phyloP scores from a whole-genome alignment of 78 protist genomes.

The Blattamonas nauphoetae region DNA sequence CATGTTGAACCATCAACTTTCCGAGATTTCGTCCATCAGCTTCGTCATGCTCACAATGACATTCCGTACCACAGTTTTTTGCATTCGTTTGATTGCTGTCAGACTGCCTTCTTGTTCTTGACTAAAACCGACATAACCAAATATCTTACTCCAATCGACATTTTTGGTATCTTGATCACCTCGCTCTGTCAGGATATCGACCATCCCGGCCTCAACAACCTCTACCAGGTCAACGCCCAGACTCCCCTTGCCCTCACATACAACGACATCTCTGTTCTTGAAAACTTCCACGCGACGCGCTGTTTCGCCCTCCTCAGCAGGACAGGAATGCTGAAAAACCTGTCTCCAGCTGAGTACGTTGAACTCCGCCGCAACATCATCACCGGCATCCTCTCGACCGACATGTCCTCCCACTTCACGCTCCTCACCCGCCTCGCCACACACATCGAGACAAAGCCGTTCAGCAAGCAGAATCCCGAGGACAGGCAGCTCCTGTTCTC shows the following conservation, averaged over 20 bases:
- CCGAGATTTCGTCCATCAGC: not conserved
- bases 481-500: constrained; percentile 9
- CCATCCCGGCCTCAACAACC: constrained; percentile 72
- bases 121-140: constrained; percentile 20
- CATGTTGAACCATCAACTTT: not conserved
- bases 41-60: not conserved
- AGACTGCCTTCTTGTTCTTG: constrained; percentile 34
- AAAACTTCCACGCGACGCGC: constrained; percentile 67
- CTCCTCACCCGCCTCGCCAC: not conserved
- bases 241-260: constrained; percentile 54
- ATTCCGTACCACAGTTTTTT: constrained; percentile 71
- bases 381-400: not conserved
- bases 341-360: not conserved
- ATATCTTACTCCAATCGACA: constrained; percentile 43
- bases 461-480: not conserved
- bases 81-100: constrained; percentile 74
- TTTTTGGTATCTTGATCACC: constrained; percentile 48
- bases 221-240: constrained; percentile 41
- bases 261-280: constrained; percentile 61
- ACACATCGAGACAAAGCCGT: constrained; percentile 8
- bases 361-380: not conserved
- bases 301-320: constrained; percentile 52
- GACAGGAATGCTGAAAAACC: constrained; percentile 44
- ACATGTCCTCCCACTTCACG: constrained; percentile 11
- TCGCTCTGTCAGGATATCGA: constrained; percentile 70